phyloP scores from a whole-genome alignment of 1,284 basidiomycete genomes.

The Coniferiporia weirii region DNA sequence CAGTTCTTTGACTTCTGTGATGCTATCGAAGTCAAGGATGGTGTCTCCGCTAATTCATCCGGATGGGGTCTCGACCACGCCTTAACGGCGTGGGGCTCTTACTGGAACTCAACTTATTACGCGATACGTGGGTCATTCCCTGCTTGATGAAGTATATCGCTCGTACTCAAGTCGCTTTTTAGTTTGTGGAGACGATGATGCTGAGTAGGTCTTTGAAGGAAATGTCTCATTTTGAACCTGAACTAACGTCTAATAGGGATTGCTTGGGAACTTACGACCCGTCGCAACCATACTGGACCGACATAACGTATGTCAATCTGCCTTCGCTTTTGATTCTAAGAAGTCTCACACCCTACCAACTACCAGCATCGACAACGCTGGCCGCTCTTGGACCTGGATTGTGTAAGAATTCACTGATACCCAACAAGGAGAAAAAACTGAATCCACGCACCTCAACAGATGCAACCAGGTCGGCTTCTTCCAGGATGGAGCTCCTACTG shows the following conservation, averaged over 20 bases:
- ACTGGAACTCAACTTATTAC: slow-evolving; percentile 45
- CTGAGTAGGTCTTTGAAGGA: slow-evolving; percentile 34
- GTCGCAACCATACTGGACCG: slow-evolving; percentile 42
- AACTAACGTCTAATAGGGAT: slow-evolving; percentile 29
- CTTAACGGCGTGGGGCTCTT: slow-evolving; percentile 54
- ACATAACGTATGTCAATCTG: slow-evolving; percentile 30
- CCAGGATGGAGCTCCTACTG: slow-evolving; percentile 54
- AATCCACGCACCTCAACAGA: slow-evolving; percentile 28
- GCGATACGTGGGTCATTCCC: slow-evolving; percentile 31
- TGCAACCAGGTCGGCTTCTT: slow-evolving; percentile 67
- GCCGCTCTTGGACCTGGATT: slow-evolving; percentile 58
- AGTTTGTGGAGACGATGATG: slow-evolving; percentile 41
- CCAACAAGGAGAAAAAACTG: neutral
- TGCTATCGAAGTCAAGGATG: slow-evolving; percentile 64
- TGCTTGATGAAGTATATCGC: slow-evolving; percentile 1
- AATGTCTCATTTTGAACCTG: neutral
- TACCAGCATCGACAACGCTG: slow-evolving; percentile 39
- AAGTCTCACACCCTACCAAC: neutral
- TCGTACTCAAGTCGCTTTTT: neutral
- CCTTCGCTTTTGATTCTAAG: neutral
- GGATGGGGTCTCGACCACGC: slow-evolving; percentile 66
- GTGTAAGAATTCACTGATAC: slow-evolving; percentile 32
- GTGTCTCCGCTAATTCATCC: slow-evolving; percentile 42
- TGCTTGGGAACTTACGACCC: slow-evolving; percentile 57
- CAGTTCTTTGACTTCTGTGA: slow-evolving; percentile 67